Percentiles rank a stretch among this genome's conserved stretches.
phyloP scores from a whole-genome alignment of 2,329 filamentous ascomycete species.

The Epichloe coenophiala region DNA sequence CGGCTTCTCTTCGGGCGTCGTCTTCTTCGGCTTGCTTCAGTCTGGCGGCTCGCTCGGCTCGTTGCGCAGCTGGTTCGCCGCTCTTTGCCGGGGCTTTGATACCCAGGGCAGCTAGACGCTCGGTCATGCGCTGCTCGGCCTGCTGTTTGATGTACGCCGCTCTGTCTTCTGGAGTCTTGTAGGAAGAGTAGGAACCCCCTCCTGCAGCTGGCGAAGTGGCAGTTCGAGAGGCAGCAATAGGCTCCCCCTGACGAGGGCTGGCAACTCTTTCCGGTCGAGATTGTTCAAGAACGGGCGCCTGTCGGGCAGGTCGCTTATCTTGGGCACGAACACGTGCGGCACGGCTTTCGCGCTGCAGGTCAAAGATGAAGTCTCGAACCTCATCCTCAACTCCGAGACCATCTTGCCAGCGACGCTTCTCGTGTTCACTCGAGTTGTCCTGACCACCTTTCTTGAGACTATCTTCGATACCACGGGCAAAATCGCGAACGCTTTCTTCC shows the following conservation, averaged over 20 bases:
- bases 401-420: conserved; percentile 90
- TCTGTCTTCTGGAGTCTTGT: conserved; percentile 83
- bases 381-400: conserved; percentile 92
- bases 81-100: conserved; percentile 72
- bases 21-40: conserved; percentile 86
- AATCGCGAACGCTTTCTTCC: conserved; percentile 88
- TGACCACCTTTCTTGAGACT: conserved; percentile 70
- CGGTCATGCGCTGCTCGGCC: conserved; percentile 92
- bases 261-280: conserved; percentile 24
- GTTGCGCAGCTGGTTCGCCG: conserved; percentile 69
- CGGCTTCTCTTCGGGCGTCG: conserved; percentile 74
- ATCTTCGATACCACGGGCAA: conserved; percentile 72
- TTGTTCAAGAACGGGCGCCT: conserved; percentile 27
- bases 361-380: conserved; percentile 95
- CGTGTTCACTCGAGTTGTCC: conserved; percentile 70
- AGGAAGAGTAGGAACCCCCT: conserved; percentile 63
- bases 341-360: conserved; percentile 76
- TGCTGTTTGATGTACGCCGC: conserved; percentile 96
- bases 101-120: conserved; percentile 83
- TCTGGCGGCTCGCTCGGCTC: conserved; percentile 77
- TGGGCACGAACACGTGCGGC: conserved; percentile 53
- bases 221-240: conserved; percentile 39
- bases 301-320: conserved; percentile 37
- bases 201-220: conserved; percentile 32
- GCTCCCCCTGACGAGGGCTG: conserved; percentile 38